These are phyloP conservation scores for Chlamydomonas sphaeroides DNA, from an alignment of 139 green algal species.

Conservation along the genomic window DNA sequence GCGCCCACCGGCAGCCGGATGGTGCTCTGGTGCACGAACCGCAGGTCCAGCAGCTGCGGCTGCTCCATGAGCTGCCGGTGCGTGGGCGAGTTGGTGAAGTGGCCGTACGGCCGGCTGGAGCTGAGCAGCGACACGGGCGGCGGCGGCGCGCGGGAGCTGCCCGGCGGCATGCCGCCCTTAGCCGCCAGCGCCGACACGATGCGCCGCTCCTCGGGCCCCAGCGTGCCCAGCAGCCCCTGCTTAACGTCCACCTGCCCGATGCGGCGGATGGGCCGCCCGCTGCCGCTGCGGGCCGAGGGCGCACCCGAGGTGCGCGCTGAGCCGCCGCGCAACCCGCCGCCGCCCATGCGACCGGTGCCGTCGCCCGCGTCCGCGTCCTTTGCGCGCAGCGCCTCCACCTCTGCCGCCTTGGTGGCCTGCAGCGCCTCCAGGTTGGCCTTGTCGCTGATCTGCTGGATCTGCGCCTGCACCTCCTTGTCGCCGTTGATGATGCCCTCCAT, in stretches of 20 bases:
- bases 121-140: background rate
- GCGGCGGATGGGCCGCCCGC: background rate
- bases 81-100: conserved; percentile 36
- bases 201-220: conserved; percentile 42
- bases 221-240: conserved; percentile 8
- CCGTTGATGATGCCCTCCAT: conserved; percentile 78
- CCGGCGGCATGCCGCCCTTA: background rate
- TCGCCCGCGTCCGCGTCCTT: background rate
- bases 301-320: background rate
- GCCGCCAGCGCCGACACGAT: conserved; percentile 17
- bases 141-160: background rate
- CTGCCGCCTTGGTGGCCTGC: conserved; percentile 45
- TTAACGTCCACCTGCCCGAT: conserved; percentile 13
- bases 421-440: conserved; percentile 65
- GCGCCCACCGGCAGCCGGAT: conserved; percentile 36
- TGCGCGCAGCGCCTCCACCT: conserved; percentile 30
- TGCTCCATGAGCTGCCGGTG: conserved; percentile 41
- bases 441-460: conserved; percentile 62
- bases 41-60: conserved; percentile 46
- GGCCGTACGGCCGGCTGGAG: background rate
- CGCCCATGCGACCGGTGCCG: background rate
- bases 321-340: background rate
- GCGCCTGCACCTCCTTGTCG: conserved; percentile 65
- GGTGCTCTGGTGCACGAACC: conserved; percentile 37
- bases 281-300: background rate